These are phyloP conservation scores for Venturia oleaginea DNA, from an alignment of 2,329 filamentous ascomycete species.

Conservation along the genomic window DNA sequence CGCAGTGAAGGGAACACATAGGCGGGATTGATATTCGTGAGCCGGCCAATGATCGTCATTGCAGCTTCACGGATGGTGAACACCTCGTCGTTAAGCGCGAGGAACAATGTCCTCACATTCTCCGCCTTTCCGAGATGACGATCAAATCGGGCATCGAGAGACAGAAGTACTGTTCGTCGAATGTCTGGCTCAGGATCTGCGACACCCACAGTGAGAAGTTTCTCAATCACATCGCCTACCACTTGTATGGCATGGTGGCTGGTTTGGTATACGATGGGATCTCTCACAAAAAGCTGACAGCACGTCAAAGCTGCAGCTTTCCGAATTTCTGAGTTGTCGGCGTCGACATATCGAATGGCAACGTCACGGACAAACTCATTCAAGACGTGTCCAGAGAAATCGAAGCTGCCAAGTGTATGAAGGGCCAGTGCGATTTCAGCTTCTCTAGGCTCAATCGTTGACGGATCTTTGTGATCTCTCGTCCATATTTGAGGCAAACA, in stretches of 20 bases:
- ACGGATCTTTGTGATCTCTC: conserved; percentile 77
- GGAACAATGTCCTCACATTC: conserved; percentile 90
- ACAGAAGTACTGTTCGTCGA: conserved; percentile 75
- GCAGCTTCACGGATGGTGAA: conserved; percentile 90
- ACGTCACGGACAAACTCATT: conserved; percentile 99
- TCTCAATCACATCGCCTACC: conserved; percentile 95
- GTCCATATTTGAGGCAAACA: conserved; percentile 72
- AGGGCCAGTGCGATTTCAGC: conserved; percentile 86
- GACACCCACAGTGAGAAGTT: conserved; percentile 86
- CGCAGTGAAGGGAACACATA: conserved; percentile 94
- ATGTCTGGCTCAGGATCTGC: conserved; percentile 86
- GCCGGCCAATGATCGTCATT: conserved; percentile 89
- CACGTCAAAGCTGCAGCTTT: conserved; percentile 94
- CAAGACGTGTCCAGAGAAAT: conserved; percentile 78
- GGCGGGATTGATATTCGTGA: conserved; percentile 85
- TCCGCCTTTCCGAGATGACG: conserved; percentile 94
- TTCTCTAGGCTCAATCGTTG: conserved; percentile 70
- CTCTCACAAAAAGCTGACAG: conserved; percentile 92
- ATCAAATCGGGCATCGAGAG: conserved; percentile 89
- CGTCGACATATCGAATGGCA: conserved; percentile 95
- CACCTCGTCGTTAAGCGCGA: conserved; percentile 89
- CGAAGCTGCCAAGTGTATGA: conserved; percentile 94
- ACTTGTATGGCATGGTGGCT: conserved; percentile 95
- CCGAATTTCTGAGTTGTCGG: conserved; percentile 85
- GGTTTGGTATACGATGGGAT: conserved; percentile 96